Evolutionary conservation across 2,329 filamentous ascomycete genomes (phyloP), one percentile per base, ranked within the genome.

Genomic region (Sarocladium kiliense): DNA sequence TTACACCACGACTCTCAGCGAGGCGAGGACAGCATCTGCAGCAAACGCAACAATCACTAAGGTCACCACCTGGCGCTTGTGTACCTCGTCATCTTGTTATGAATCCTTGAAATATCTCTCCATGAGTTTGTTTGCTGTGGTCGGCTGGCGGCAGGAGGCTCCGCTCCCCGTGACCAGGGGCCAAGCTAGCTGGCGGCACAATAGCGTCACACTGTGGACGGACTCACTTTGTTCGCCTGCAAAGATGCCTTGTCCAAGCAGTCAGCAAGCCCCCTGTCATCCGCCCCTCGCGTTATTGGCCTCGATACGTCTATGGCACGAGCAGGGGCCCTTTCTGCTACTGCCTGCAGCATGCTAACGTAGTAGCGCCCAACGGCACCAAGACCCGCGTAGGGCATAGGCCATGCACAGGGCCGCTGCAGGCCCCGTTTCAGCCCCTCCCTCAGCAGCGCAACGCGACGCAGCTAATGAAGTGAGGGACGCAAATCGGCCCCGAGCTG

Each of bases 391-490:
- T 49, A 32, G 23, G 18, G 42, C 42, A 26, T 45, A 45, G 18
- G 10, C 10, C 23, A 32, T 32, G 44, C 44, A 49, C 30, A 49
- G 44, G 25, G 44, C 44, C 23, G 44, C 44, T 49, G 44, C 44
- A 49, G 44, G 44, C 23, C 26, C 44, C 44, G 44, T 49, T 49
- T 49, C 44, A 49, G 44, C 44, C 44, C 44, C 44, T 49, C 44
- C 44, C 18, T 30, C 44, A 27, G 44, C 18, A 12, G 12, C 30
- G 30, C 30, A 12, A 32, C 30, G 30, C 30, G 26, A 49, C 14
- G 44, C 44, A 49, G 44, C 44, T 49, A 49, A 44, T 44, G 18
- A 44, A 16, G 16, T 21, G 18, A 21, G 21, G 11, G 18, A 32
- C 25, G 26, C 12, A 32, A 32, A 6, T 12, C 6, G 10, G 10